Percentiles rank a stretch among this genome's conserved stretches.
phyloP scores from a whole-genome alignment of 176 grass and related monocot genomes.

The Rhipidocladum racemiflorum region DNA sequence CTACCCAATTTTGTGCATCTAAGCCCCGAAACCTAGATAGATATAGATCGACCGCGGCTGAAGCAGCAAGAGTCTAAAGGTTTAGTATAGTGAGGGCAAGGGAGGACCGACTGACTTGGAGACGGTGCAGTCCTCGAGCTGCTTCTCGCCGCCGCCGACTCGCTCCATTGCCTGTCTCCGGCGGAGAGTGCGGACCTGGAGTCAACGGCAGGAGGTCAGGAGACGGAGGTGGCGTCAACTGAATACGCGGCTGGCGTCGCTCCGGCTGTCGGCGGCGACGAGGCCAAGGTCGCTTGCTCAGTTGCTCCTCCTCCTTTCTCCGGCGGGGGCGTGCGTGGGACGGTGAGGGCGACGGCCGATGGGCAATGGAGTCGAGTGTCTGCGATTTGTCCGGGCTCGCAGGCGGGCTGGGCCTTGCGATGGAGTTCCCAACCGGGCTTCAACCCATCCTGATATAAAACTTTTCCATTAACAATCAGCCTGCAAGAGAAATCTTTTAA shows the following conservation, averaged over 20 bases:
- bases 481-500: no score
- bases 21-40: neutral
- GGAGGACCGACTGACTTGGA: constrained; percentile 57
- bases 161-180: constrained; percentile 32
- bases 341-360: no score
- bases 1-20: neutral
- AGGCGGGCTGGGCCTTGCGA: no score
- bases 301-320: neutral
- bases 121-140: constrained; percentile 92
- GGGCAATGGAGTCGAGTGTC: no score
- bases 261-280: constrained; percentile 1
- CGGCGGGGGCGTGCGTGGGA: neutral
- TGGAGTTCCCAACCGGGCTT: no score
- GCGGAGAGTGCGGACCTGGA: no score
- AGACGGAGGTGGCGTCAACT: neutral
- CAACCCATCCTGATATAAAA: no score
- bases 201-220: neutral
- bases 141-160: constrained; percentile 67
- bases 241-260: neutral
- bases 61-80: neutral
- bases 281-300: neutral
- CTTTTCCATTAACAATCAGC: no score
- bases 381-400: no score
- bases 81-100: neutral
- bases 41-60: neutral